Conservation (phyloP, 345 rosid species). For the Syzygium oleosum region DNA sequence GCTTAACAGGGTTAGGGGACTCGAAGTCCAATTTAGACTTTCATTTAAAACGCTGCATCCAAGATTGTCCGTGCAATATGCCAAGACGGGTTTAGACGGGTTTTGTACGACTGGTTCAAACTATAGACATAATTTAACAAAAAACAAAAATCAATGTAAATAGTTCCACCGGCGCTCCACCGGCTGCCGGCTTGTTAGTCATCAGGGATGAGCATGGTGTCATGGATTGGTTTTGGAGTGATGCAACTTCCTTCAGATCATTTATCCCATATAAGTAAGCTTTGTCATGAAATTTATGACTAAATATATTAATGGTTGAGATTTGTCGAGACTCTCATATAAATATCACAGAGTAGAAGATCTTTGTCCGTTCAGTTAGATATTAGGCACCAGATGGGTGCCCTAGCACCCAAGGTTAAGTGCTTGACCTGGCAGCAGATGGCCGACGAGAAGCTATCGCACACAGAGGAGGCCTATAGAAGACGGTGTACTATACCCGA, state of each 20-base stretch:
- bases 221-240: neutral
- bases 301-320: neutral
- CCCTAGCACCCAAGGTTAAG: too few relatives aligned
- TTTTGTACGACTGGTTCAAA: neutral
- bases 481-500: neutral
- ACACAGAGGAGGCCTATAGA: neutral
- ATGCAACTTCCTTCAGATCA: accelerated
- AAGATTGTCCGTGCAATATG: neutral
- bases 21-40: neutral
- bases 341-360: neutral
- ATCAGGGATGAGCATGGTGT: neutral
- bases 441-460: neutral
- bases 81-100: neutral
- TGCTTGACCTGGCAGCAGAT: neutral
- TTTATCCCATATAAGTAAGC: neutral
- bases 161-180: too few relatives aligned
- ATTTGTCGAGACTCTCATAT: neutral
- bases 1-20: neutral
- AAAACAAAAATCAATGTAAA: neutral
- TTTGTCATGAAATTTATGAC: neutral
- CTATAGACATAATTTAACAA: neutral
- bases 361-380: neutral
- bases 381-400: too few relatives aligned
- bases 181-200: neutral
- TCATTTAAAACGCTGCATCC: neutral